Percentiles rank a stretch among this genome's conserved stretches.
These are phyloP conservation scores for Macaranga tanarius DNA, from an alignment of 441 rosid genomes.

Conservation along the genomic window DNA sequence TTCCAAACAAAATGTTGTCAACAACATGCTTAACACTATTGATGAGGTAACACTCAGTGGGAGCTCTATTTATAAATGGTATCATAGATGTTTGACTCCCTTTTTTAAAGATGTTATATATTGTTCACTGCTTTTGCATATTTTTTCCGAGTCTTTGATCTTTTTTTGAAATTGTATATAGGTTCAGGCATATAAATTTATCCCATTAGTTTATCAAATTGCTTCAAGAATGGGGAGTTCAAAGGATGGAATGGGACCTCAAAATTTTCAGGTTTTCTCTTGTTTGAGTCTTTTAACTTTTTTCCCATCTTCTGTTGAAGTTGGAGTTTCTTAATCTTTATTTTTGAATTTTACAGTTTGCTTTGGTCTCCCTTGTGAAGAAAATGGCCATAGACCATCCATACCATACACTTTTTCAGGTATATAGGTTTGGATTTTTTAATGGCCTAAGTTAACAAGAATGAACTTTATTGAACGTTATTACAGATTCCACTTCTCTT, in stretches of 20 bases:
- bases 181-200: slow-evolving; percentile 95
- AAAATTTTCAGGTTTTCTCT: slow-evolving; percentile 73
- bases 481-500: slow-evolving; percentile 9
- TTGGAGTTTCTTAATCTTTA: neutral
- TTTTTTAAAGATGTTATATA: neutral
- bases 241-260: slow-evolving; percentile 68
- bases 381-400: slow-evolving; percentile 99
- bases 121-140: neutral
- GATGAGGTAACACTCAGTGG: slow-evolving; percentile 52
- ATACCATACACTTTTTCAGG: slow-evolving; percentile 94
- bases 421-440: slow-evolving; percentile 28
- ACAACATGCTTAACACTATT: slow-evolving; percentile 71
- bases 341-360: slow-evolving; percentile 57
- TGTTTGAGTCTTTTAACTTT: neutral
- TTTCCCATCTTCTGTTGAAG: neutral
- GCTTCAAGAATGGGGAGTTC: slow-evolving; percentile 96
- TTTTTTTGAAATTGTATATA: slow-evolving; percentile 32
- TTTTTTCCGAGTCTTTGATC: slow-evolving; percentile 13
- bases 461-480: slow-evolving; percentile 1
- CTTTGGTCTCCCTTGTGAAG: slow-evolving; percentile 86
- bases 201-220: slow-evolving; percentile 93
- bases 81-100: slow-evolving; percentile 6
- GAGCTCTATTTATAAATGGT: slow-evolving; percentile 4
- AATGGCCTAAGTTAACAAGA: slow-evolving; percentile 17
- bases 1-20: slow-evolving; percentile 61